phyloP scores from a whole-genome alignment of 1,284 basidiomycete species.

The Hemileia vastatrix region DNA sequence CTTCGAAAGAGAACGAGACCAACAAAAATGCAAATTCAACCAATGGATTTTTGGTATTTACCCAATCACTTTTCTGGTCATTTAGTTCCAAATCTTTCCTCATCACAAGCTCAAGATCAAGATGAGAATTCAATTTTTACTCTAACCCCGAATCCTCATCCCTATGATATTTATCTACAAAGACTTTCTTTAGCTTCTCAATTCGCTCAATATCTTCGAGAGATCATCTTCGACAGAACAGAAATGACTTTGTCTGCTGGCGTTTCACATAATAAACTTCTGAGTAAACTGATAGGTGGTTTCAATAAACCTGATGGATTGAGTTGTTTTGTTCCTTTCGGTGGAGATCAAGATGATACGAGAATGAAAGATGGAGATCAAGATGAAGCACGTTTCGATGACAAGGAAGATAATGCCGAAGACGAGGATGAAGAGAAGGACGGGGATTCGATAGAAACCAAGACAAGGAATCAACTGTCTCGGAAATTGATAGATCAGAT shows the following conservation, averaged over 20 bases:
- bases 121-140: too few relatives aligned
- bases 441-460: not conserved
- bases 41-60: too few relatives aligned
- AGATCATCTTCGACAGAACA: conserved; percentile 28
- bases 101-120: too few relatives aligned
- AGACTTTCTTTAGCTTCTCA: too few relatives aligned
- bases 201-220: too few relatives aligned
- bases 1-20: too few relatives aligned
- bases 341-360: not conserved
- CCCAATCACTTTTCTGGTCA: too few relatives aligned
- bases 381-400: not conserved
- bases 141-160: too few relatives aligned
- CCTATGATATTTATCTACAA: too few relatives aligned
- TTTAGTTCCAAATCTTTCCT: too few relatives aligned
- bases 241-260: conserved; percentile 35
- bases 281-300: conserved; percentile 33
- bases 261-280: conserved; percentile 30
- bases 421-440: not conserved
- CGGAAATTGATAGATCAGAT: too few relatives aligned
- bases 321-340: conserved; percentile 12
- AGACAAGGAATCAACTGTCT: not conserved
- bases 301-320: conserved; percentile 37
- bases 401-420: not conserved
- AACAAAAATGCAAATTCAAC: too few relatives aligned
- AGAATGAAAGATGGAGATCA: not conserved